Evolutionary conservation across 352 stramenopile species (phyloP).

Genomic region (Phytophthora capsici): DNA sequence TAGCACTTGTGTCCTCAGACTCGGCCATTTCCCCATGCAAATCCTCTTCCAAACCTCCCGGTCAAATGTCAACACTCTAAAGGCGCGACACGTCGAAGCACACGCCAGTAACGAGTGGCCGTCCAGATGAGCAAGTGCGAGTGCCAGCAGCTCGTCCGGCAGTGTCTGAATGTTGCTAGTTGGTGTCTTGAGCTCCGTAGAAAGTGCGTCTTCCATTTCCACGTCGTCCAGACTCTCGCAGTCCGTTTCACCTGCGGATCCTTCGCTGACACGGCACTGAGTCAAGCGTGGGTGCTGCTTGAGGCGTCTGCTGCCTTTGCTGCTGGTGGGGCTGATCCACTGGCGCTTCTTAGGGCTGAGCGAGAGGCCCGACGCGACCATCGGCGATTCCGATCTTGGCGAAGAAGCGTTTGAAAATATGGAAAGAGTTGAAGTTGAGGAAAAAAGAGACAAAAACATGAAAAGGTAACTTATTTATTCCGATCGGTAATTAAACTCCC

Average conservation of each 20-base stretch:
- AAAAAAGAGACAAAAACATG: conserved; percentile 1
- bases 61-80: conserved; percentile 59
- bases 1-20: conserved; percentile 58
- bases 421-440: conserved; percentile 27
- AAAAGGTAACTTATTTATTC: too few relatives aligned
- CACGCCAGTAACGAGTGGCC: conserved; percentile 62
- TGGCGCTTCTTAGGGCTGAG: conserved; percentile 57
- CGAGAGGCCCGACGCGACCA: conserved; percentile 15
- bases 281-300: conserved; percentile 37
- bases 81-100: conserved; percentile 48
- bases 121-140: conserved; percentile 58
- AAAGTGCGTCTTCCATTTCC: conserved; percentile 18
- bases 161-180: conserved; percentile 42
- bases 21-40: conserved; percentile 66
- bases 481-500: too few relatives aligned
- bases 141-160: conserved; percentile 59
- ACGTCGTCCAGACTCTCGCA: conserved; percentile 41
- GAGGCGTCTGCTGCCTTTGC: conserved; percentile 13
- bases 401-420: conserved; percentile 3
- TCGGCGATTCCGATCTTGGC: not conserved
- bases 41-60: conserved; percentile 72
- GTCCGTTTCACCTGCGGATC: conserved; percentile 41
- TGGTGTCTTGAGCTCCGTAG: not conserved
- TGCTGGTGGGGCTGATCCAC: conserved; percentile 35
- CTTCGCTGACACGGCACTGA: conserved; percentile 42